Evolutionary conservation across 2,329 filamentous ascomycete species (phyloP).

Genomic region (Coleophoma crateriformis): DNA sequence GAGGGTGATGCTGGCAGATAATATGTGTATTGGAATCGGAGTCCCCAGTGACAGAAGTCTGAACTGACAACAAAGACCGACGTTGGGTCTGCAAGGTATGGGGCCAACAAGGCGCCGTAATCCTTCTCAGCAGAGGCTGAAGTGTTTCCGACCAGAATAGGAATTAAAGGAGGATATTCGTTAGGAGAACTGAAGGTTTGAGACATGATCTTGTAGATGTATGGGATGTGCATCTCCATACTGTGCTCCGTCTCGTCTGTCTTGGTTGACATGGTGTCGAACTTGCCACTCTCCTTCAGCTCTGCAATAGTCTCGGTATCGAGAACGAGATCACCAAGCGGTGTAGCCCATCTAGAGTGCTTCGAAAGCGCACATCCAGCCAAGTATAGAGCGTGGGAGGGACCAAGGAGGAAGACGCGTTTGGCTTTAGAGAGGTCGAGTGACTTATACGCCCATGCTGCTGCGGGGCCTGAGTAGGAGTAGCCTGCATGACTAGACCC

Average conservation of each 20-base stretch:
- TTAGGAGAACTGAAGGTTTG: conserved; percentile 42
- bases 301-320: conserved; percentile 50
- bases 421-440: conserved; percentile 79
- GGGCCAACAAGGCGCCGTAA: conserved; percentile 66
- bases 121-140: conserved; percentile 57
- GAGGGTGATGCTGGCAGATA: conserved; percentile 53
- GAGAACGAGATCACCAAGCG: conserved; percentile 64
- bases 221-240: conserved; percentile 93
- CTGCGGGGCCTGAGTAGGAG: conserved; percentile 82
- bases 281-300: conserved; percentile 47
- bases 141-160: conserved; percentile 80
- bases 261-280: conserved; percentile 56
- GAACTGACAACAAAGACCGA: conserved; percentile 88
- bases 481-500: conserved; percentile 81
- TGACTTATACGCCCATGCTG: conserved; percentile 89
- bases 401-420: conserved; percentile 86
- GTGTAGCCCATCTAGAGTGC: conserved; percentile 67
- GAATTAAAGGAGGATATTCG: conserved; percentile 69
- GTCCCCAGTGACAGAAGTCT: conserved; percentile 96
- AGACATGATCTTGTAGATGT: conserved; percentile 73
- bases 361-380: conserved; percentile 70
- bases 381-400: conserved; percentile 84
- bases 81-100: conserved; percentile 68
- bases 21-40: conserved; percentile 75
- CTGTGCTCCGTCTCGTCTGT: conserved; percentile 84